Base-by-base conservation (phyloP, 257 asterid genomes). In the Solanum pennellii region DNA sequence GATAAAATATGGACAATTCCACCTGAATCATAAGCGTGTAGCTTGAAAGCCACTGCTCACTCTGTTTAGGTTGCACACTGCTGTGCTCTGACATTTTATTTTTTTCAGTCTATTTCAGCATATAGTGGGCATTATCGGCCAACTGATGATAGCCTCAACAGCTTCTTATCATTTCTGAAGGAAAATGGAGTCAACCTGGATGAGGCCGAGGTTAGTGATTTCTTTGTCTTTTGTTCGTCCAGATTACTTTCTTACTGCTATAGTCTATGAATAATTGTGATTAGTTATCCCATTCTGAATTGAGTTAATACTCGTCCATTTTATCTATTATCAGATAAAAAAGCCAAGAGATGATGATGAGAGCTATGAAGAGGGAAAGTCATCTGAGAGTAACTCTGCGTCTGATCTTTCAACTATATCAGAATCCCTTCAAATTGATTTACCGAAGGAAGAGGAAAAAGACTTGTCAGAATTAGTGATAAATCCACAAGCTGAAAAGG, bases 121-220 rank as follows among this genome's bases (percentile, higher is more conserved):
- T 97, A 96, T 92, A 97, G 99, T 44, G 99, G 99, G 77, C 99
- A 97, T 92, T 97, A 97, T 90, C 95, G 91, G 90, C 99, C 99
- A 83, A 94, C 97, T 9, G 99, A 96, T 82, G 98, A 95, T 27
- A 91, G 93, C 90, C 95, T 96, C 33, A 92, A 92, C 85, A 85
- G 89, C 90, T 94, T 95, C 89, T 75, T 94, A 87, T 93, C 93
- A 87, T 88, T 91, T 90, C 94, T 97, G 89, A 89, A 90, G 91
- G 97, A 93, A 88, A 91, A 93, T 23, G 98, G 99, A 79, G 96
- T 95, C 86, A 87, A 95, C 90, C 91, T 92, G 82, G 94, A 91
- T 59, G 87, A 86, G 87, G 93, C 95, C 15, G 94, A 94, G 98
- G 99, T 97, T 95, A 80, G 86, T 72, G 83, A 77, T 71, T 73